A percentile compares a stretch with the other conserved stretches of the same genome.
phyloP scores from a whole-genome alignment of 768 basidiomycete species.

The Leccinum barrowsii region DNA sequence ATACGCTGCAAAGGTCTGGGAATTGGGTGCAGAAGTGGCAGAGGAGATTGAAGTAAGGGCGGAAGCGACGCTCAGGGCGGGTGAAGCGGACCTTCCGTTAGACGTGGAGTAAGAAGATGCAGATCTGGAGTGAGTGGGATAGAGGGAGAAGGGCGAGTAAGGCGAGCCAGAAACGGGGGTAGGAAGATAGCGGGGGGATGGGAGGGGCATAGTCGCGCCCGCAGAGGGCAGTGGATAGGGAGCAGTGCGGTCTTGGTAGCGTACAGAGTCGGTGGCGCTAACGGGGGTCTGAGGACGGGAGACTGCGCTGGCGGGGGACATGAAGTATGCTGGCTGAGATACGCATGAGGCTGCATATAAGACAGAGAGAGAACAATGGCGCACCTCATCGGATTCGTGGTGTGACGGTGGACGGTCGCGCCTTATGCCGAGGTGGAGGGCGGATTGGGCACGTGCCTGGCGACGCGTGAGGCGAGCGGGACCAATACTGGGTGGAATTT shows the following conservation, averaged over 20 bases:
- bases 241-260: constrained; percentile 34
- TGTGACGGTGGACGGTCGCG: constrained; percentile 26
- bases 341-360: constrained; percentile 9
- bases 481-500: constrained; percentile 51
- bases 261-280: constrained; percentile 31
- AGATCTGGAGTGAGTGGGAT: constrained; percentile 45
- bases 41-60: constrained; percentile 52
- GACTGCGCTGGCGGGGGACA: constrained; percentile 31
- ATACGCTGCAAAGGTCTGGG: constrained; percentile 29
- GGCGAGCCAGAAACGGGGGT: constrained; percentile 45
- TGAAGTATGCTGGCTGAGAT: constrained; percentile 34
- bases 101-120: constrained; percentile 41
- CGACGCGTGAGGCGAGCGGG: constrained; percentile 49
- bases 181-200: constrained; percentile 43
- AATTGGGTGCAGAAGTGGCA: constrained; percentile 29
- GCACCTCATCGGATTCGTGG: constrained; percentile 29
- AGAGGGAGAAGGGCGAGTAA: constrained; percentile 43
- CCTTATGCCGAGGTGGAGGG: constrained; percentile 33
- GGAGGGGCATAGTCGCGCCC: constrained; percentile 27
- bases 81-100: constrained; percentile 56
- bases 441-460: constrained; percentile 36
- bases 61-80: constrained; percentile 56
- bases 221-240: constrained; percentile 23
- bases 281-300: constrained; percentile 41
- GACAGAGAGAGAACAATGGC: background rate